Conservation (phyloP, 208 protist species). For the Acanthamoeba rhysodes region DNA sequence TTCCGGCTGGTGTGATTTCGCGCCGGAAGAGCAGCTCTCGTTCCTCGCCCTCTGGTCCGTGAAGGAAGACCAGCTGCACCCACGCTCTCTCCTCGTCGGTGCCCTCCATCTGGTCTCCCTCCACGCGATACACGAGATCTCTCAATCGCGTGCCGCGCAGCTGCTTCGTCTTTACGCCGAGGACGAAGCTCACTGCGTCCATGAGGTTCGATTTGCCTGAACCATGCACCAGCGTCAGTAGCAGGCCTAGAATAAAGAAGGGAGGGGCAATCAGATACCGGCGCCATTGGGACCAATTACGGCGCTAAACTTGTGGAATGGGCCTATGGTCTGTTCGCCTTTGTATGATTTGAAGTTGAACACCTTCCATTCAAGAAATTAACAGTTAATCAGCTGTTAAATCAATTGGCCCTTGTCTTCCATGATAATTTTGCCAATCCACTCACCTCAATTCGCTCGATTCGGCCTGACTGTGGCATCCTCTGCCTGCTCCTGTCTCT, state of each 20-base stretch:
- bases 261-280: conserved; percentile 84
- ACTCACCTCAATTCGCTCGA: conserved; percentile 43
- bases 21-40: conserved; percentile 93
- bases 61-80: conserved; percentile 46
- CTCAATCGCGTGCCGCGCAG: conserved; percentile 92
- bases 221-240: not conserved
- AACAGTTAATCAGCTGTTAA: not conserved
- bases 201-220: conserved; percentile 98
- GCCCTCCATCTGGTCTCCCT: not conserved
- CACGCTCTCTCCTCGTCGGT: not conserved
- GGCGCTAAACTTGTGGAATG: conserved; percentile 98
- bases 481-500: not conserved
- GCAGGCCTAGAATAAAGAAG: not conserved
- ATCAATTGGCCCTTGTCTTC: not conserved
- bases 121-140: conserved; percentile 94
- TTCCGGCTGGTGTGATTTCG: conserved; percentile 88
- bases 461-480: conserved; percentile 13
- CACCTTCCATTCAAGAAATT: conserved; percentile 86
- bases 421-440: not conserved
- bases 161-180: conserved; percentile 92
- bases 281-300: conserved; percentile 99
- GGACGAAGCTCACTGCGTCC: conserved; percentile 98
- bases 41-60: conserved; percentile 30
- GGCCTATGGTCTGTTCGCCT: conserved; percentile 95
- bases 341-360: conserved; percentile 99